Evolutionary conservation across 768 basidiomycete species (phyloP).

Genomic region (Lentinula aciculospora): DNA sequence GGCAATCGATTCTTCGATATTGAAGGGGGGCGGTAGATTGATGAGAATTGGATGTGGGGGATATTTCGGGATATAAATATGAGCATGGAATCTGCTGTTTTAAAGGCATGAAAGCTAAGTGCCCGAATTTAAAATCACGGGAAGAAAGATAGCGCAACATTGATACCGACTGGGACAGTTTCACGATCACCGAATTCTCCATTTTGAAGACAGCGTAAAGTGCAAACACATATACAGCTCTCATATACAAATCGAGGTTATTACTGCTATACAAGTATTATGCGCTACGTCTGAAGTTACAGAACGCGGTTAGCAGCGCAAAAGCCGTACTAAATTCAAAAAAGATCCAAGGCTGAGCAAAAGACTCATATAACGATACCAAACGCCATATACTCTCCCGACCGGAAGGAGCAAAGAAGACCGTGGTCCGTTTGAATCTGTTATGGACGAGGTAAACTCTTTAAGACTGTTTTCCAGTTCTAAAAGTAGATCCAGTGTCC

Average conservation of each 20-base stretch:
- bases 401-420: not conserved
- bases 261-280: not conserved
- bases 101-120: not conserved
- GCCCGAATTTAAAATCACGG: not conserved
- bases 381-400: not conserved
- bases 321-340: not conserved
- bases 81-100: not conserved
- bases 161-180: not conserved
- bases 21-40: not conserved
- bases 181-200: not conserved
- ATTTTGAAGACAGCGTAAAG: not conserved
- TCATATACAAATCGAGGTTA: not conserved
- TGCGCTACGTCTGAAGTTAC: not conserved
- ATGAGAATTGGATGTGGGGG: not conserved
- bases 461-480: slow-evolving; percentile 48
- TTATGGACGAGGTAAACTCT: slow-evolving; percentile 23
- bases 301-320: not conserved
- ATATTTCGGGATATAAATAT: not conserved
- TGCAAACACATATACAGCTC: not conserved
- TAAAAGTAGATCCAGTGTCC: slow-evolving; percentile 14
- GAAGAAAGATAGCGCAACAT: not conserved
- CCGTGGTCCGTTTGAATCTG: not conserved
- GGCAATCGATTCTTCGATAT: not conserved
- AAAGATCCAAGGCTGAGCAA: not conserved
- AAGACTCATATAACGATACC: too few relatives aligned